A percentile compares a stretch with the other conserved stretches of the same genome.
Evolutionary conservation across 2,329 filamentous ascomycete species (phyloP).

Genomic region (Raffaelea albimanens): DNA sequence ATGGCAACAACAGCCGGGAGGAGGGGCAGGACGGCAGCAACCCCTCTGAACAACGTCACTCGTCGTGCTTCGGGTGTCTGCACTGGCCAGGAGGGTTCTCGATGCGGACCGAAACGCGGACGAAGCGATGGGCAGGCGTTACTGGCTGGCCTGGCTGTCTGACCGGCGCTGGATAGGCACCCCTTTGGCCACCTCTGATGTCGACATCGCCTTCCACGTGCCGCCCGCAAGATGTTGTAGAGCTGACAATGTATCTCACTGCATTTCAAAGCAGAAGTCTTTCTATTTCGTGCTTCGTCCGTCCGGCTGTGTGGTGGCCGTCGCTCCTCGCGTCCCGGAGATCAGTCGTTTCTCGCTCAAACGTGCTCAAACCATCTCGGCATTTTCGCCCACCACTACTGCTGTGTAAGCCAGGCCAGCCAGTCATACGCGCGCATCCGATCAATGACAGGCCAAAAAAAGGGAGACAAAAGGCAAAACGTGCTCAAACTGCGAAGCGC

Average conservation of each 20-base stretch:
- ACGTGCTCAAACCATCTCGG: constrained; percentile 13
- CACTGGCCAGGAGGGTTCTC: neutral
- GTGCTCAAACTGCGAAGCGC: no score
- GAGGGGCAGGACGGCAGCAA: no score
- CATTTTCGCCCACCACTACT: neutral
- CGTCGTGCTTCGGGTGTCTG: no score
- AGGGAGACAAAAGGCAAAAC: no score
- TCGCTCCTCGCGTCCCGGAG: no score
- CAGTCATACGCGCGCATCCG: neutral
- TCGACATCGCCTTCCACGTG: neutral
- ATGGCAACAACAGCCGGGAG: neutral
- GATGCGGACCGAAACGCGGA: neutral
- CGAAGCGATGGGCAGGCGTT: no score
- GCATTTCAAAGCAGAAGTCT: no score
- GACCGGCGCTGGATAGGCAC: neutral
- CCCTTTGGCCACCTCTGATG: neutral
- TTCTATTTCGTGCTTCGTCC: neutral
- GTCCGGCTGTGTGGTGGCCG: neutral
- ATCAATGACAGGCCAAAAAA: no score
- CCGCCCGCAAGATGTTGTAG: neutral
- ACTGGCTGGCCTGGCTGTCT: neutral
- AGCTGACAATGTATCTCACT: no score
- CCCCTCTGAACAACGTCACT: no score
- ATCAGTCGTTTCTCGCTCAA: constrained; percentile 7
- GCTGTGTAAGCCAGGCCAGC: neutral